A percentile compares a stretch with the other conserved stretches of the same genome.
Evolutionary conservation across 306 rosid species (phyloP).

Genomic region (Potentilla sterilis): DNA sequence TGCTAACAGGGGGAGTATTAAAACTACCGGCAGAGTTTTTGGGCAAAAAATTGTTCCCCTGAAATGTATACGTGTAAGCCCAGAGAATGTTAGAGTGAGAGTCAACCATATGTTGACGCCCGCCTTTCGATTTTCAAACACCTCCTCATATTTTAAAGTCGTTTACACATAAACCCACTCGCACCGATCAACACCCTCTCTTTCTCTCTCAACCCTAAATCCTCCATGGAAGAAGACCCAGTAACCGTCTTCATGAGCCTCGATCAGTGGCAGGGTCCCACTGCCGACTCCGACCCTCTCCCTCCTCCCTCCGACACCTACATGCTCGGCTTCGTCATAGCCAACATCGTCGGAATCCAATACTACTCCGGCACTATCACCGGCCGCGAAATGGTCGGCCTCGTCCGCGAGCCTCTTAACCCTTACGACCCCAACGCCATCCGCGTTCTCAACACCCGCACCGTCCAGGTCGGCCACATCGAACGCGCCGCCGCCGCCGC

Average conservation of each 20-base stretch:
- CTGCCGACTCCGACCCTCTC: constrained; percentile 14
- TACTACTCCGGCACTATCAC: constrained; percentile 51
- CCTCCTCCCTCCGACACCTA: constrained; percentile 32
- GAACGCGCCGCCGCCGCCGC: constrained; percentile 54
- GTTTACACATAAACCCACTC: background rate
- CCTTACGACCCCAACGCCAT: constrained; percentile 63
- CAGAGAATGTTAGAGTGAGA: background rate
- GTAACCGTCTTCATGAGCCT: constrained; percentile 5
- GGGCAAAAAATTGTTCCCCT: too few species aligned
- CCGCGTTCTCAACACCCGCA: constrained; percentile 51
- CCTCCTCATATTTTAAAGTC: too few species aligned
- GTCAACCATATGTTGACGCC: background rate
- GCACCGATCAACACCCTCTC: background rate
- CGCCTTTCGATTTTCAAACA: background rate
- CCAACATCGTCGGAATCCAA: constrained; percentile 60
- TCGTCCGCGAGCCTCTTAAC: constrained; percentile 68
- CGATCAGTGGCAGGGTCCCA: constrained; percentile 21
- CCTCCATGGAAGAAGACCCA: constrained; percentile 25
- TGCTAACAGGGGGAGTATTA: too few species aligned
- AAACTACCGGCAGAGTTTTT: too few species aligned
- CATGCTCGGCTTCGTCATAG: constrained; percentile 56
- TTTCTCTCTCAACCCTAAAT: background rate
- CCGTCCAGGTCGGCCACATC: constrained; percentile 52
- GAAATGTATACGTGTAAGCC: too few species aligned
- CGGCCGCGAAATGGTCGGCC: constrained; percentile 69